Evolutionary conservation across 169 alveolate genomes (phyloP), one percentile per base, ranked within the genome.

Genomic region (Babesia sp.): DNA sequence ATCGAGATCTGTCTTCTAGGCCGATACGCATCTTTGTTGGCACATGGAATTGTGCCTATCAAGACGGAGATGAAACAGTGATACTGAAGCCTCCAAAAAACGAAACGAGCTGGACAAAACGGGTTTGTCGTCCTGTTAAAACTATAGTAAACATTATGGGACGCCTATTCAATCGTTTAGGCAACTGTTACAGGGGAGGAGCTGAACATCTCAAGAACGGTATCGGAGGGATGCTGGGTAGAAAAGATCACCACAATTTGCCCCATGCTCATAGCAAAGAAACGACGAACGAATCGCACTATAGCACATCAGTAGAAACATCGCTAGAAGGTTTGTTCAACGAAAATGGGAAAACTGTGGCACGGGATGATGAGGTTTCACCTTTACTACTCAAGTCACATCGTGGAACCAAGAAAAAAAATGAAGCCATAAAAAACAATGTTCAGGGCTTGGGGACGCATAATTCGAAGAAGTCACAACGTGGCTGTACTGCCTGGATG

Each of bases 31-130:
- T 87, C 14, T 87, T 76, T 48, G 93, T 87, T 18, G 93, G 93
- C 31, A 87, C 93, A n/a, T 87, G 93, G 93, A 87, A 87, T 41
- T 81, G 90, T 60, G 93, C 64, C 34, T 87, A 75, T 55, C 80
- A 76, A 51, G 90, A 87, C 44, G 54, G 72, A 39, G 67, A 70
- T 18, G 78, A 69, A 48, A 60, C 70, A 18, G 46, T 50, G 26
- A 51, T 55, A 14, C 50, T 58, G 33, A 81, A 80, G 41, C 85
- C 76, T 45, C 48, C 46, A 42, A 31, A 46, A 50, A 29, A 36
- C 39, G 54, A 84, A 11, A 6, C 14, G 50, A 4, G 33, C 56
- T 24, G 42, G 57, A 16, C 57, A 0, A 33, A 20, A 14, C 55
- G 41, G 0, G 31, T 55, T 18, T 9, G 24, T n/a, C 42, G 44